Base-by-base conservation (phyloP, 108 stramenopile species). In the Mediolabrus comicus region DNA sequence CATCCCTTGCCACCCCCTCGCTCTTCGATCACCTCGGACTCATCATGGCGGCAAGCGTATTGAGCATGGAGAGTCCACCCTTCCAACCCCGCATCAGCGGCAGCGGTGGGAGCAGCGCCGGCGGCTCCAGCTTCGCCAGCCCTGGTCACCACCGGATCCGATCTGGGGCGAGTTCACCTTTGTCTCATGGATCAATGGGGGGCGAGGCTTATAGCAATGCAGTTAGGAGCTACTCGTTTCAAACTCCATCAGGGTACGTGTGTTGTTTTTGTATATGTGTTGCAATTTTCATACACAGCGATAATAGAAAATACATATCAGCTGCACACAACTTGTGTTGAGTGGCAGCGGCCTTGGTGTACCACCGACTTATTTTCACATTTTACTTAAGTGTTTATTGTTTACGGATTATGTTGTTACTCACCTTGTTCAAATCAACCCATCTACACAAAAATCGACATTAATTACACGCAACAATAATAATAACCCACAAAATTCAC, bases 201-300 rank as follows among this genome's bases (percentile, higher is more conserved):
- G 55, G 55, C n/a, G 55, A 56, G n/a, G 41, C 41, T 43, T 17
- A 43, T 43, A 56, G 55, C 19, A 56, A 56, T 16, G 55, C 55
- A 0, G 55, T 56, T 31, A 14, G 32, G 55, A 33, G 32, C 26
- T 56, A 56, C 26, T 25, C 28, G n/a, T 56, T 56, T 31, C 55
- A 56, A 31, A 56, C 55, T 56, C 55, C 55, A 31, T 29, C 28
- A 29, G 55, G 55, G 55, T 56, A 31, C 28, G 55, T 56, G 3
- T 43, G 19, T 43, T 43, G 17, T 17, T 17, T 17, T 19, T 43
- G 2, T 19, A 43, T 19, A 0, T 17, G 16, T 17, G n/a, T 17
- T 17, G 16, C 1, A 43, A 17, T 17, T 16, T 17, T 19, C n/a
- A n/a, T n/a, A n/a, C n/a, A n/a, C n/a, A n/a, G n/a, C n/a, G n/a